Conservation (phyloP, 2,329 filamentous ascomycete species). For the Polychaeton citri region DNA sequence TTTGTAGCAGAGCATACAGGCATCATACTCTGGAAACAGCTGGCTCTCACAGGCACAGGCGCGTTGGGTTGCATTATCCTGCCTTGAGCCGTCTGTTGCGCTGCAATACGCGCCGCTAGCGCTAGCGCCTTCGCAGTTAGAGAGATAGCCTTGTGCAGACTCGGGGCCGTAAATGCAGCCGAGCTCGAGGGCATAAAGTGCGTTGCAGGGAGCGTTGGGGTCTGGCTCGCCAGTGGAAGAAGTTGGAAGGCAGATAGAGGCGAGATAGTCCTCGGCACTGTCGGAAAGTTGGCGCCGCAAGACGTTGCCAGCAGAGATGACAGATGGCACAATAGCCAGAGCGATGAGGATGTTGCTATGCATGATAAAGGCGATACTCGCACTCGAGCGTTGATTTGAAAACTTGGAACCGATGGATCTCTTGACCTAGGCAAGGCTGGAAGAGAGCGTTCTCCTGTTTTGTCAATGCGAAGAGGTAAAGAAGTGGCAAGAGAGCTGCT, state of each 20-base stretch:
- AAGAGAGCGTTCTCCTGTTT: no score
- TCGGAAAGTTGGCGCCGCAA: not conserved
- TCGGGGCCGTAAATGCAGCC: constrained; percentile 7
- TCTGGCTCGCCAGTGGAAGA: constrained; percentile 10
- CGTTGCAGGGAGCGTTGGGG: constrained; percentile 14
- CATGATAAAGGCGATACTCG: no score
- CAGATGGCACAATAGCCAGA: not conserved
- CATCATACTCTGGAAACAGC: constrained; percentile 6
- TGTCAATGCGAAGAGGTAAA: no score
- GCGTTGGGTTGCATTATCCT: not conserved
- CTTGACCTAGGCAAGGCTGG: no score
- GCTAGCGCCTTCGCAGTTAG: constrained; percentile 6
- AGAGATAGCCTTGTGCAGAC: not conserved
- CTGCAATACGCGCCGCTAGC: constrained; percentile 2
- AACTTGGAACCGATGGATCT: no score
- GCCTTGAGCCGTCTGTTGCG: not conserved
- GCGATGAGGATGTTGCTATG: not conserved
- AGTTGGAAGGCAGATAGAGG: constrained; percentile 11
- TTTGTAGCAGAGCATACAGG: not conserved
- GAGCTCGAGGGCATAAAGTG: constrained; percentile 9
- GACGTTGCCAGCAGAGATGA: not conserved
- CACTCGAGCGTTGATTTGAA: no score
- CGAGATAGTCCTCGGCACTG: constrained; percentile 8
- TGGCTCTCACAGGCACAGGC: constrained; percentile 16
- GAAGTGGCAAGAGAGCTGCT: no score